Percentiles rank a stretch among this genome's conserved stretches.
These are phyloP conservation scores for Saccharomycopsis vini DNA, from an alignment of 805 yeast genomes.

Conservation along the genomic window DNA sequence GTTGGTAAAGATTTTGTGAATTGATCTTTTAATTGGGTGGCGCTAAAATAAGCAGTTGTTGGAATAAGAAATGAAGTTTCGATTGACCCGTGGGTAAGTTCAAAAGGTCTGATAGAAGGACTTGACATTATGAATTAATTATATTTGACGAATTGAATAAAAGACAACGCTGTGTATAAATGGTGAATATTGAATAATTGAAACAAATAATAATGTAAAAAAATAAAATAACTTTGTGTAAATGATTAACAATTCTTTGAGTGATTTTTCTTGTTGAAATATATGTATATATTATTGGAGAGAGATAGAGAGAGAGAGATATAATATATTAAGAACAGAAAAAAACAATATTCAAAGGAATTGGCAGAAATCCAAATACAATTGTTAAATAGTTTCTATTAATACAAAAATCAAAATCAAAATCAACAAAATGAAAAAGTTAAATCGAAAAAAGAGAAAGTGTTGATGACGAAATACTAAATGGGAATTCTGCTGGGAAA, in stretches of 20 bases:
- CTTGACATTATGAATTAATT: slow-evolving; percentile 7
- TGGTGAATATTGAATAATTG: neutral
- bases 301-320: no score
- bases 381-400: no score
- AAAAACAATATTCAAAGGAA: no score
- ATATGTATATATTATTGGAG: no score
- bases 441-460: no score
- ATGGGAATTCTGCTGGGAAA: no score
- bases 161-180: neutral
- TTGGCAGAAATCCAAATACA: no score
- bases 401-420: no score
- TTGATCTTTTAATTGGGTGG: slow-evolving; percentile 82
- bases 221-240: neutral
- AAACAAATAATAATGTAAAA: neutral
- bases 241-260: neutral
- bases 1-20: slow-evolving; percentile 70
- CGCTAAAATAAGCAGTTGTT: slow-evolving; percentile 64
- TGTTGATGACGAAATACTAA: no score
- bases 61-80: slow-evolving; percentile 89
- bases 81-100: slow-evolving; percentile 73
- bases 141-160: neutral
- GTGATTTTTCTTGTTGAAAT: neutral
- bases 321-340: no score
- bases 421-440: no score
- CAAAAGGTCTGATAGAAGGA: slow-evolving; percentile 66